Evolutionary conservation across 176 grass and related monocot species (phyloP).

Genomic region (Eragrostis nindensis): DNA sequence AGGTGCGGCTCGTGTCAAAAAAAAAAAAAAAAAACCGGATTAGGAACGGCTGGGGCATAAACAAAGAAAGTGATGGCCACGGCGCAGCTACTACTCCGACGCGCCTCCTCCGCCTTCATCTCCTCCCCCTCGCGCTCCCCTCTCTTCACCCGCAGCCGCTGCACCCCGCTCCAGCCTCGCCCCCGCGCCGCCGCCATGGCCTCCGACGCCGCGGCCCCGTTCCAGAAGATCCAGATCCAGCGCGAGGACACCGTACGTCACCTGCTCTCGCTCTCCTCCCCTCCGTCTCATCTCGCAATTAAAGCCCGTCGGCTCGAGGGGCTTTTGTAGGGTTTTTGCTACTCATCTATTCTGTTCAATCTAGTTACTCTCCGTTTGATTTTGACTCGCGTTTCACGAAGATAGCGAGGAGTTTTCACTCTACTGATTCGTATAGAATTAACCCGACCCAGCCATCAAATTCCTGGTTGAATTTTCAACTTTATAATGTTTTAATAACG

Average conservation of each 20-base stretch:
- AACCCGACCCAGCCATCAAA: too few relatives aligned
- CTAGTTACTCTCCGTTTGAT: not conserved
- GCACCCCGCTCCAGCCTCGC: slow-evolving; percentile 17
- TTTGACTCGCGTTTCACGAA: not conserved
- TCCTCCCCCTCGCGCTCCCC: slow-evolving; percentile 5
- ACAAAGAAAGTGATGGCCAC: slow-evolving; percentile 45
- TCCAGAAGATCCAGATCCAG: slow-evolving; percentile 87
- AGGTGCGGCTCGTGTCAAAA: not conserved
- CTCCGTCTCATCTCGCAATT: not conserved
- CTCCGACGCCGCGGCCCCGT: slow-evolving; percentile 43
- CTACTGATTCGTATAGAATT: not conserved
- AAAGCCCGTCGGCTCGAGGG: not conserved
- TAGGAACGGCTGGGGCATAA: too few relatives aligned
- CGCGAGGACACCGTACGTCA: slow-evolving; percentile 68
- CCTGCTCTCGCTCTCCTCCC: not conserved
- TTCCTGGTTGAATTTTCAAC: too few relatives aligned
- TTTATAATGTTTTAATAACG: too few relatives aligned
- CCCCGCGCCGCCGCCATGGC: slow-evolving; percentile 49
- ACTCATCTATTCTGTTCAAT: too few relatives aligned
- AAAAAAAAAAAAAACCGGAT: too few relatives aligned
- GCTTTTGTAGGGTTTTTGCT: slow-evolving; percentile 25
- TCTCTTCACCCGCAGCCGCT: slow-evolving; percentile 19
- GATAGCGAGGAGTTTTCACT: not conserved
- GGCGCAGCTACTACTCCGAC: slow-evolving; percentile 29
- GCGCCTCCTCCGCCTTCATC: slow-evolving; percentile 28